These are phyloP conservation scores for Xylaria venustula DNA, from an alignment of 495 filamentous ascomycete genomes.

Conservation along the genomic window DNA sequence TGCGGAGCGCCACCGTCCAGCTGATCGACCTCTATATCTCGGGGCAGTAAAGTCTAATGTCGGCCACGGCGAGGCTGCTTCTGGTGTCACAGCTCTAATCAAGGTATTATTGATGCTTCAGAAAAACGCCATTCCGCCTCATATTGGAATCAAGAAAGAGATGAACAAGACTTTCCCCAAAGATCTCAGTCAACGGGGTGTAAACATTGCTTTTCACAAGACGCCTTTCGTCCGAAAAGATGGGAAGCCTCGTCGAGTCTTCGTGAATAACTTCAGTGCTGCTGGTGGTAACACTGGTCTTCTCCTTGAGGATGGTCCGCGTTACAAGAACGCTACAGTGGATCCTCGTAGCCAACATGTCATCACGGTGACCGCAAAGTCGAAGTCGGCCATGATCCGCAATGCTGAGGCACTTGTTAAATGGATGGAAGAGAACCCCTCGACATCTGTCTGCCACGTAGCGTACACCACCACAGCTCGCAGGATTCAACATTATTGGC, in stretches of 20 bases:
- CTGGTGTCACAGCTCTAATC: slow-evolving; percentile 76
- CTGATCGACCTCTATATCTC: slow-evolving; percentile 71
- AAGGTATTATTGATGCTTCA: slow-evolving; percentile 88
- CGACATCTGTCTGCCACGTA: slow-evolving; percentile 54
- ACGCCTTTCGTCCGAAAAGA: slow-evolving; percentile 64
- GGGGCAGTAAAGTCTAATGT: slow-evolving; percentile 88
- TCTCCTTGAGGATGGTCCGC: slow-evolving; percentile 58
- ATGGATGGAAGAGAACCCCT: slow-evolving; percentile 54
- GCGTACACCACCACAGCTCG: slow-evolving; percentile 84
- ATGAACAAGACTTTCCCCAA: slow-evolving; percentile 80
- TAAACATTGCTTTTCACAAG: slow-evolving; percentile 58
- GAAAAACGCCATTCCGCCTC: slow-evolving; percentile 79
- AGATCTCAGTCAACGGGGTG: slow-evolving; percentile 70
- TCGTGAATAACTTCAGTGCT: slow-evolving; percentile 70
- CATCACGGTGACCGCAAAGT: slow-evolving; percentile 60
- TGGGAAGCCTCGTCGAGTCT: slow-evolving; percentile 57
- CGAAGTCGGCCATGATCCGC: slow-evolving; percentile 52
- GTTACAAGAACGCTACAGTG: slow-evolving; percentile 22
- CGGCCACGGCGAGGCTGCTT: slow-evolving; percentile 86
- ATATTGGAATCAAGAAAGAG: slow-evolving; percentile 82
- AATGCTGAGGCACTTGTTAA: slow-evolving; percentile 49
- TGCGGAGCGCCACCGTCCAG: slow-evolving; percentile 57
- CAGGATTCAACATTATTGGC: slow-evolving; percentile 77
- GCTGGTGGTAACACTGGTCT: slow-evolving; percentile 66
- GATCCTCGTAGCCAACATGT: slow-evolving; percentile 55